Conservation (phyloP, 1,284 basidiomycete species). For the Exobasidium cylindrosporum region DNA sequence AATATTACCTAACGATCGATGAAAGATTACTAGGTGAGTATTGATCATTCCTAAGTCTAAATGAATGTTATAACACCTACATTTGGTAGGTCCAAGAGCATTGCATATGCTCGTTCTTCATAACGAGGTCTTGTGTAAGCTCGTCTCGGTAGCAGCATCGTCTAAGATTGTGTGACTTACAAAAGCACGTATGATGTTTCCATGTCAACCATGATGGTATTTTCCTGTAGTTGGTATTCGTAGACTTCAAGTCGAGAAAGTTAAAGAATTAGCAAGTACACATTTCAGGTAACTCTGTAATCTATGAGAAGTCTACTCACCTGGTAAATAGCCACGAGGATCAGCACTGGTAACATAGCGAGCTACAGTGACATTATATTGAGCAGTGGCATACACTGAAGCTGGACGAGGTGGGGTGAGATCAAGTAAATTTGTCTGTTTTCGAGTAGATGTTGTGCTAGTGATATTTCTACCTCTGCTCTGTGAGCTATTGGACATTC, state of each 20-base stretch:
- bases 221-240: slow-evolving; percentile 30
- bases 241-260: too few species aligned
- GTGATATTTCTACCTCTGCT: too few species aligned
- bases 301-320: too few species aligned
- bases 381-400: neutral
- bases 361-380: neutral
- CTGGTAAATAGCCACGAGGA: slow-evolving; percentile 10
- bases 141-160: too few species aligned
- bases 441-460: too few species aligned
- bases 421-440: neutral
- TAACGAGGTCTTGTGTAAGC: too few species aligned
- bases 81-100: slow-evolving; percentile 27
- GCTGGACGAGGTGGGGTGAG: neutral
- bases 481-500: too few species aligned
- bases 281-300: too few species aligned
- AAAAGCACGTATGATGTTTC: slow-evolving; percentile 35
- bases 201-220: slow-evolving; percentile 36
- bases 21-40: too few species aligned
- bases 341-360: neutral
- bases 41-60: slow-evolving; percentile 23
- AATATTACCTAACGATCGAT: too few species aligned
- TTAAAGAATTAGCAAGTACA: too few species aligned
- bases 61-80: slow-evolving; percentile 29
- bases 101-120: slow-evolving; percentile 39
- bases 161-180: too few species aligned